Evolutionary conservation across 1,284 basidiomycete species (phyloP).

Genomic region (Wolfiporia cocos): DNA sequence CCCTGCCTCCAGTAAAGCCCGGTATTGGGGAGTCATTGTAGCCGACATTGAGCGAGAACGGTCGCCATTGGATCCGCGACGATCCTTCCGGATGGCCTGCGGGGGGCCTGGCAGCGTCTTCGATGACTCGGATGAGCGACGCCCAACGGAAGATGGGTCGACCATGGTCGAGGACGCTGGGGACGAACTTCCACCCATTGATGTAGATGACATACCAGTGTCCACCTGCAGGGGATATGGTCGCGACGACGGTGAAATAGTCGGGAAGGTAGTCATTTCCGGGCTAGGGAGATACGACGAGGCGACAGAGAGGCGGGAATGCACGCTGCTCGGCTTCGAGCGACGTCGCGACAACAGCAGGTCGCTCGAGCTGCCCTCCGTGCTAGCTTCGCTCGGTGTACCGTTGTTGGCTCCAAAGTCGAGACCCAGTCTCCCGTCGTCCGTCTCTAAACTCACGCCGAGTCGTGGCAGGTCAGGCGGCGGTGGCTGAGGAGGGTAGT

Average conservation of each 20-base stretch:
- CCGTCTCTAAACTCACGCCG: conserved; percentile 45
- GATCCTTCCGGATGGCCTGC: conserved; percentile 48
- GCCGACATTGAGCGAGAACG: conserved; percentile 73
- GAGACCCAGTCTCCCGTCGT: conserved; percentile 45
- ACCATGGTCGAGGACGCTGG: conserved; percentile 48
- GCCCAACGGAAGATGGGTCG: conserved; percentile 35
- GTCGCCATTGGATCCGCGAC: conserved; percentile 53
- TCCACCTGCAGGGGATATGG: conserved; percentile 43
- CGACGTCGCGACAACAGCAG: conserved; percentile 43
- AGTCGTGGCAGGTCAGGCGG: conserved; percentile 31
- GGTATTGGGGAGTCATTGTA: conserved; percentile 35
- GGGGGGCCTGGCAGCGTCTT: conserved; percentile 41
- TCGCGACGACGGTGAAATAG: conserved; percentile 24
- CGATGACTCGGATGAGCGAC: conserved; percentile 52
- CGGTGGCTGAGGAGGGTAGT: conserved; percentile 12
- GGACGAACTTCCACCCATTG: conserved; percentile 35
- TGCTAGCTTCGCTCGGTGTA: conserved; percentile 29
- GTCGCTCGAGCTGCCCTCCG: conserved; percentile 51
- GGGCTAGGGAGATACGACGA: conserved; percentile 18
- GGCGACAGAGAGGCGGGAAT: conserved; percentile 21
- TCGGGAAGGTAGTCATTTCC: conserved; percentile 14
- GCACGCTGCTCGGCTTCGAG: conserved; percentile 22
- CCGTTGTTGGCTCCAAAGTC: conserved; percentile 42
- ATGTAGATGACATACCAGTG: conserved; percentile 32
- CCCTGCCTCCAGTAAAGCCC: conserved; percentile 24